Percentiles rank a stretch among this genome's conserved stretches.
These are phyloP conservation scores for Yamadazyma takamatsuzukensis DNA, from an alignment of 805 yeast species.

Conservation along the genomic window DNA sequence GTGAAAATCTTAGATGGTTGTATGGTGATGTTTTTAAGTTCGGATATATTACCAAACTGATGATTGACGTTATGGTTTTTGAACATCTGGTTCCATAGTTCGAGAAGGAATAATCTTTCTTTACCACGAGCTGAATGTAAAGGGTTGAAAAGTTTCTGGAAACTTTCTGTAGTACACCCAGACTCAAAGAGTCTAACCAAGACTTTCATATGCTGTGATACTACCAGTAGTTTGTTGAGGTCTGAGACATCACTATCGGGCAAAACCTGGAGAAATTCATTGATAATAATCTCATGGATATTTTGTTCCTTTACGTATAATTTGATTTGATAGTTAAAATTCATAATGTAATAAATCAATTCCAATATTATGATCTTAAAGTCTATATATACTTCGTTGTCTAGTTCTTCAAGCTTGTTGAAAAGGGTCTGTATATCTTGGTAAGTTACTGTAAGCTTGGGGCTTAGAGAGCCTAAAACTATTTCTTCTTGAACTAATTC, in stretches of 20 bases:
- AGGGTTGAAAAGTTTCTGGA: conserved; percentile 16
- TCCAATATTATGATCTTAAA: conserved; percentile 28
- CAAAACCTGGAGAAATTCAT: conserved; percentile 12
- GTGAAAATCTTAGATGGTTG: conserved; percentile 24
- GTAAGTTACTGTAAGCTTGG: conserved; percentile 2
- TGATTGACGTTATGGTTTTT: too few relatives aligned
- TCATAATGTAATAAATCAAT: conserved; percentile 19
- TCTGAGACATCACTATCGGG: background rate
- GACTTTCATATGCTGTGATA: conserved; percentile 21
- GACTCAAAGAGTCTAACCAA: conserved; percentile 26
- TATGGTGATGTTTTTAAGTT: too few relatives aligned
- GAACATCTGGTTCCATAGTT: conserved; percentile 20
- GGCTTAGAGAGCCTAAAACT: conserved; percentile 10
- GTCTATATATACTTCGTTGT: conserved; percentile 22
- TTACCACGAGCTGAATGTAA: conserved; percentile 4
- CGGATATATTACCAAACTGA: too few relatives aligned
- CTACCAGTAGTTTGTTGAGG: conserved; percentile 9
- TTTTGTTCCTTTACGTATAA: conserved; percentile 17
- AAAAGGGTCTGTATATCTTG: conserved; percentile 9
- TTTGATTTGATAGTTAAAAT: conserved; percentile 22
- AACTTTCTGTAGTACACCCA: conserved; percentile 26
- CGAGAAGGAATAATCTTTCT: conserved; percentile 16
- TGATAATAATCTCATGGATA: conserved; percentile 19
- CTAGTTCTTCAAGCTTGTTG: conserved; percentile 15
- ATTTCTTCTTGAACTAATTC: conserved; percentile 24